Conservation (phyloP, 805 yeast genomes). For the Candida silvicultrix region DNA sequence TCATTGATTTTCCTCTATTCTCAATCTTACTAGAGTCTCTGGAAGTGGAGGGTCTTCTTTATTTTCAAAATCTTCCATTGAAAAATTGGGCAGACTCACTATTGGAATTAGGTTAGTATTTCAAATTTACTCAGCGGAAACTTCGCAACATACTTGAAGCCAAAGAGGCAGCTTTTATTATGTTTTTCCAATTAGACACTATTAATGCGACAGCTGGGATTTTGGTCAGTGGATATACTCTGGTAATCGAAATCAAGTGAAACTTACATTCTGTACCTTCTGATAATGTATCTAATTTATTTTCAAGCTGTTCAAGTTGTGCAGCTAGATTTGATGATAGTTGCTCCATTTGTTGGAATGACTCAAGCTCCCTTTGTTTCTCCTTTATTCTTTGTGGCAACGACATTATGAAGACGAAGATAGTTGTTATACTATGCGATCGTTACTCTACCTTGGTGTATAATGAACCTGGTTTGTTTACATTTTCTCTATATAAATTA, state of each 20-base stretch:
- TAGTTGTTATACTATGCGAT: too few species aligned
- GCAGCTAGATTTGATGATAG: conserved; percentile 38
- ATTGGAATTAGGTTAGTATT: conserved; percentile 6
- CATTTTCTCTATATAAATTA: too few species aligned
- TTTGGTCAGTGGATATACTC: conserved; percentile 12
- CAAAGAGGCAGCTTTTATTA: conserved; percentile 51
- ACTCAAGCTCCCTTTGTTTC: conserved; percentile 45
- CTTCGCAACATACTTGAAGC: conserved; percentile 34
- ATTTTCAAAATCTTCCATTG: conserved; percentile 23
- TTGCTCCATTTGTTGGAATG: conserved; percentile 39
- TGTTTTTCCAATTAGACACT: conserved; percentile 60
- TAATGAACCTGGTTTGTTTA: too few species aligned
- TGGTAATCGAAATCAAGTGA: too few species aligned
- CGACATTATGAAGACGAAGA: conserved; percentile 15
- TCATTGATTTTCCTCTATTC: conserved; percentile 27
- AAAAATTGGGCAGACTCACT: conserved; percentile 36
- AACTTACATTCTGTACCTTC: conserved; percentile 45
- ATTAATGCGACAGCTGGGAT: conserved; percentile 43
- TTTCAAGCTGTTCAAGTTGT: conserved; percentile 43
- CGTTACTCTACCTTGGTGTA: too few species aligned
- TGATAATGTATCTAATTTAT: conserved; percentile 36
- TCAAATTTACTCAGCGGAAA: too few species aligned
- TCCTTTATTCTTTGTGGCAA: conserved; percentile 29
- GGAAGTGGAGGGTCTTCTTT: conserved; percentile 44
- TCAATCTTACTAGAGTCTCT: conserved; percentile 58